These are phyloP conservation scores for Ceratobasidium sp. DNA, from an alignment of 1,284 basidiomycete genomes.

Conservation along the genomic window DNA sequence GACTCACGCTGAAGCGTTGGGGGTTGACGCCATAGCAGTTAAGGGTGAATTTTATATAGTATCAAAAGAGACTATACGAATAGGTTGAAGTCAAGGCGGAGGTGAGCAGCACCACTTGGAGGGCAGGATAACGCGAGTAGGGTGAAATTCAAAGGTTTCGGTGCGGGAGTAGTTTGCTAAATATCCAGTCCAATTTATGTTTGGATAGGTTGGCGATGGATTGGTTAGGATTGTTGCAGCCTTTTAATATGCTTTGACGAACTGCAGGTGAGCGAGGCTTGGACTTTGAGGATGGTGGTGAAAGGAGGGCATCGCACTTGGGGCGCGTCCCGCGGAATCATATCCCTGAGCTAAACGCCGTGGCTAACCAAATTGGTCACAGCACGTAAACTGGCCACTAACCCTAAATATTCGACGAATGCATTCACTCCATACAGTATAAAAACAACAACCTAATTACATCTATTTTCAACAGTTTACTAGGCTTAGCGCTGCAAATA, in stretches of 20 bases:
- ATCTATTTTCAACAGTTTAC: background rate
- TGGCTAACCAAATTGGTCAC: conserved; percentile 20
- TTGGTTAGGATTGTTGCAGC: background rate
- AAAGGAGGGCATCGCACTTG: conserved; percentile 33
- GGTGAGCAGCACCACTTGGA: background rate
- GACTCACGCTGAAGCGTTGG: conserved; percentile 49
- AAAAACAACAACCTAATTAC: background rate
- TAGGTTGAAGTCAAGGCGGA: background rate
- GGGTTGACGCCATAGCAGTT: conserved; percentile 56
- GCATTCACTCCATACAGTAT: too few species aligned
- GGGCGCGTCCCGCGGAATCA: conserved; percentile 38
- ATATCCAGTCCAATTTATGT: background rate
- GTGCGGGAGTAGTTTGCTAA: background rate
- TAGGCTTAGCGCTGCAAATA: too few species aligned
- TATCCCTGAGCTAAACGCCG: conserved; percentile 46
- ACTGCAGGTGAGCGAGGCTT: conserved; percentile 11
- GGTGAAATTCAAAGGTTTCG: background rate
- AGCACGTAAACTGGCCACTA: background rate
- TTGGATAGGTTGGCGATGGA: background rate
- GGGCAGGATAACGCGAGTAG: background rate
- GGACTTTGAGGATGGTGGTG: conserved; percentile 34
- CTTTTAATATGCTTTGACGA: conserved; percentile 17
- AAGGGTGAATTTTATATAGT: background rate
- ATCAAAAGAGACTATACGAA: background rate
- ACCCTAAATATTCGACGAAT: too few species aligned